These are phyloP conservation scores for Elongisporangium undulatum DNA, from an alignment of 352 stramenopile genomes.

Conservation along the genomic window DNA sequence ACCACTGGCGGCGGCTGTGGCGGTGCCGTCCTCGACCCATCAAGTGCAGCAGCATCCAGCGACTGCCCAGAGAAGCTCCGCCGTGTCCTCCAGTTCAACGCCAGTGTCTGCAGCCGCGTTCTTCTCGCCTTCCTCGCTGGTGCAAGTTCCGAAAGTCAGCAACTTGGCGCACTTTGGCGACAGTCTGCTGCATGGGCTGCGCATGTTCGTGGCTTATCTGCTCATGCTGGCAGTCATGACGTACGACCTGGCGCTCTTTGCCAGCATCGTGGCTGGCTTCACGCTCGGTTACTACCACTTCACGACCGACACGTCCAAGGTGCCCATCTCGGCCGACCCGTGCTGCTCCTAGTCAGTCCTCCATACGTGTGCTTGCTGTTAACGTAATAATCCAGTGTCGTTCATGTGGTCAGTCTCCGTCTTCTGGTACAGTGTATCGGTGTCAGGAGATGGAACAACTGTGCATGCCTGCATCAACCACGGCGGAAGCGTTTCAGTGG, in stretches of 20 bases:
- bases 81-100: not conserved
- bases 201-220: conserved; percentile 73
- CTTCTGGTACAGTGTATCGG: no score
- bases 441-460: no score
- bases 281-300: conserved; percentile 65
- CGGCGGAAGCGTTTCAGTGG: no score
- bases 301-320: conserved; percentile 61
- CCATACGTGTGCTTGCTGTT: no score
- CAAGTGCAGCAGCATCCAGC: conserved; percentile 1
- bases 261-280: conserved; percentile 60
- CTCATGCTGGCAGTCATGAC: conserved; percentile 83
- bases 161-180: conserved; percentile 53
- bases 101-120: not conserved
- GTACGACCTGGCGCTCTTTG: conserved; percentile 63
- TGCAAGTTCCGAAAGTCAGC: conserved; percentile 26
- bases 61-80: no score
- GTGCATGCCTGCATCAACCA: no score
- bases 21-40: conserved; percentile 14
- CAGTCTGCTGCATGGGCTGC: conserved; percentile 50
- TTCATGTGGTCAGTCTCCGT: no score
- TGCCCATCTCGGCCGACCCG: conserved; percentile 61
- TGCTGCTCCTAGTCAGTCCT: conserved; percentile 40
- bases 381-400: no score
- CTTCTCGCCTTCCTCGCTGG: conserved; percentile 2
- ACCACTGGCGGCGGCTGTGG: conserved; percentile 4